These are phyloP conservation scores for Phytophthora ohioensis DNA, from an alignment of 352 stramenopile genomes.

Conservation along the genomic window DNA sequence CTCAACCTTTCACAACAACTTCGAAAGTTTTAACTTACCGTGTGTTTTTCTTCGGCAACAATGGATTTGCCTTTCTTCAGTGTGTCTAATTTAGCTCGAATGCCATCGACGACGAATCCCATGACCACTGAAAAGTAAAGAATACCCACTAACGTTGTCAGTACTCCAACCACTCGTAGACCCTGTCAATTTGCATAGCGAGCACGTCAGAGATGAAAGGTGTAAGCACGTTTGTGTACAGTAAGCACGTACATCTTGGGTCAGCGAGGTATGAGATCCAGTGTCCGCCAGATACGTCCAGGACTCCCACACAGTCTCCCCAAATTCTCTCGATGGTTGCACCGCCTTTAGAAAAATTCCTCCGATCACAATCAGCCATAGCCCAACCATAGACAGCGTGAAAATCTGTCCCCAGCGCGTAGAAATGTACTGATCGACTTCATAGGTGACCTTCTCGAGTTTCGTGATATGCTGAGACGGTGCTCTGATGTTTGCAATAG, in stretches of 20 bases:
- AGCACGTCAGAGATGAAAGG: background rate
- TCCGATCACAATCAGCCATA: conserved; percentile 55
- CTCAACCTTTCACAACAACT: background rate
- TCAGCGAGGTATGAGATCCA: conserved; percentile 53
- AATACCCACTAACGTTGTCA: conserved; percentile 76
- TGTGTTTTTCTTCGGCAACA: conserved; percentile 84
- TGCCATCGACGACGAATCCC: conserved; percentile 91
- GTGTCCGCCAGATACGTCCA: conserved; percentile 76
- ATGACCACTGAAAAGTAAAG: conserved; percentile 92
- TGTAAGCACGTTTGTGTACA: background rate
- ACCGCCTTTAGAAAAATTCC: conserved; percentile 56
- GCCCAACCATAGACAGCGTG: conserved; percentile 48
- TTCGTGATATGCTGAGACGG: conserved; percentile 42
- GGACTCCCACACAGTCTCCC: conserved; percentile 63
- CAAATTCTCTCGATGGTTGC: conserved; percentile 39
- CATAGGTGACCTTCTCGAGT: conserved; percentile 57
- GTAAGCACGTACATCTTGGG: conserved; percentile 31
- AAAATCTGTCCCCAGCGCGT: conserved; percentile 63
- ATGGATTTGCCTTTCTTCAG: conserved; percentile 89
- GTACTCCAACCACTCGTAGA: conserved; percentile 54
- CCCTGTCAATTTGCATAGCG: conserved; percentile 15
- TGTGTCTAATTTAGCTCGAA: conserved; percentile 88
- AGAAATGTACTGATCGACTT: conserved; percentile 71
- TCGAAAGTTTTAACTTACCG: conserved; percentile 38
- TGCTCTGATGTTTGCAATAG: conserved; percentile 31